Evolutionary conservation across 169 alveolate species (phyloP), one percentile per base, ranked within the genome.

Genomic region (Eimeria necatrix): DNA sequence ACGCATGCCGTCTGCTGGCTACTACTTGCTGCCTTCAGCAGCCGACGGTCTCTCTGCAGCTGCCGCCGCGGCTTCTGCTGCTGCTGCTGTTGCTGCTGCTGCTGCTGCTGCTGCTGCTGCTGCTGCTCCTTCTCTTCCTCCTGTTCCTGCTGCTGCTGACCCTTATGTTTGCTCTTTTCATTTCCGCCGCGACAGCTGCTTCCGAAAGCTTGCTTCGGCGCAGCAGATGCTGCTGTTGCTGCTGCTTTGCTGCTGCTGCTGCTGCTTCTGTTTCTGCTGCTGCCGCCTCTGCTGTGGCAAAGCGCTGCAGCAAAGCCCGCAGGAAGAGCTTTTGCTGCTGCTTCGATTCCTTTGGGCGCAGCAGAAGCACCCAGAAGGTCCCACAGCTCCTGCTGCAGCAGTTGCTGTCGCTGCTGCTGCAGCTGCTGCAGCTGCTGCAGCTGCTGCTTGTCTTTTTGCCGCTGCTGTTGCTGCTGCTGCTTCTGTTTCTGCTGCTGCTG

Each of bases 401-500:
- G 64, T 56, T 56, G 64, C 14, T 56, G 64, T 56, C 14, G 64
- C 64, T 56, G 64, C 64, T 56, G 64, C 64, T 56, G 64, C 64
- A 9, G 20, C 14, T 56, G 64, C 8, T 8, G 64, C 64, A 56
- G 14, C 20, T 56, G 14, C 8, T 56, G 64, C 20, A 14, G 64
- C 64, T 56, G 64, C 64, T 56, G 64, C 64, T 56, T 8, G 20
- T 14, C 14, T 56, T 56, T 56, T 56, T 14, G 76, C 26, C 20
- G 76, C 76, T 64, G 76, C 26, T 64, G 76, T n/a, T 64, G 76
- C 76, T 64, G 76, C 76, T 64, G 76, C 76, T 10, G 76, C 41
- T 5, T 10, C 9, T 64, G 76, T 24, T 20, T 9, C 76, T 56
- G 64, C 20, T 14, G 64, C 64, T 56, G 64, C 64, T 56, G 64